phyloP scores from a whole-genome alignment of 257 asterid species.

The Gentiana dahurica region DNA sequence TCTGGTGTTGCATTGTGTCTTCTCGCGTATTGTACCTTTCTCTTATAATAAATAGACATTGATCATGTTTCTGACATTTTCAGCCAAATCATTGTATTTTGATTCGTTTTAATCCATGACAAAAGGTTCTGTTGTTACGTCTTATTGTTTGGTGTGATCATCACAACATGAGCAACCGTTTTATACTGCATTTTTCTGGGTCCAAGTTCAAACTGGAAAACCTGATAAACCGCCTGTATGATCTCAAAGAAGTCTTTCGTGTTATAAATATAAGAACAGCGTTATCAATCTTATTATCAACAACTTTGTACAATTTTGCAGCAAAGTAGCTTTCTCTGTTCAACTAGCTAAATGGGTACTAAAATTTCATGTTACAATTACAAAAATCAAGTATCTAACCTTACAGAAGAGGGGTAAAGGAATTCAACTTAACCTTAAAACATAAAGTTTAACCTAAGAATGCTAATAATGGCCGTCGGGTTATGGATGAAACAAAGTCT shows the following conservation, averaged over 20 bases:
- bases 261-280: too few relatives aligned
- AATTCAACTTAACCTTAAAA: not conserved
- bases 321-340: too few relatives aligned
- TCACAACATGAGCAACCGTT: not conserved
- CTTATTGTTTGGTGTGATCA: not conserved
- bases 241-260: too few relatives aligned
- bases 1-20: conserved; percentile 3
- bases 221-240: too few relatives aligned
- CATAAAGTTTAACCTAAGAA: too few relatives aligned
- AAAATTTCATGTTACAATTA: not conserved
- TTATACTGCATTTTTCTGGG: too few relatives aligned
- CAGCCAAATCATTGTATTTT: conserved; percentile 8
- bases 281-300: too few relatives aligned
- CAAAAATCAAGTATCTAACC: not conserved
- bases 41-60: conserved; percentile 10
- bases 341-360: not conserved
- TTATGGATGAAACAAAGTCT: conserved; percentile 28
- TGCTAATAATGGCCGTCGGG: conserved; percentile 6
- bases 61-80: conserved; percentile 11
- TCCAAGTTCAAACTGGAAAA: too few relatives aligned
- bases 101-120: not conserved
- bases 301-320: too few relatives aligned
- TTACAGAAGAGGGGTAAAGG: too few relatives aligned
- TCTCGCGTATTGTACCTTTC: not conserved
- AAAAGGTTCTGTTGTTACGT: conserved; percentile 3